A percentile compares a stretch with the other conserved stretches of the same genome.
phyloP scores from a whole-genome alignment of 805 yeast species.

The Lipomyces orientalis region DNA sequence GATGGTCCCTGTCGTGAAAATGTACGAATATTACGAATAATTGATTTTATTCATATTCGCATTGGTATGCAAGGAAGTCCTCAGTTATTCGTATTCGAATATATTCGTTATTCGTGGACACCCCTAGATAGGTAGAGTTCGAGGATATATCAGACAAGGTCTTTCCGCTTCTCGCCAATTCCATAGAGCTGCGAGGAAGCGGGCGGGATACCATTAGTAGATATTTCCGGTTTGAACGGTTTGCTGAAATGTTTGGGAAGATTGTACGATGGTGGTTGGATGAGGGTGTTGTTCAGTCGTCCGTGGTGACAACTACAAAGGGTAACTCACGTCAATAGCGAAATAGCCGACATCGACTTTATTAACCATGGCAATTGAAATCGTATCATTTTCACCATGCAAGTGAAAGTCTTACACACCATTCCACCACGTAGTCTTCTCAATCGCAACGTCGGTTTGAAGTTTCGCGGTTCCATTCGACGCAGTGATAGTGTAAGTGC shows the following conservation, averaged over 20 bases:
- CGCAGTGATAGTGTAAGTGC: conserved; percentile 47
- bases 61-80: too few relatives aligned
- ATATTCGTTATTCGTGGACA: too few relatives aligned
- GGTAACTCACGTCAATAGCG: not conserved
- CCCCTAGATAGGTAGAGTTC: too few relatives aligned
- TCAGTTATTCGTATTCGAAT: too few relatives aligned
- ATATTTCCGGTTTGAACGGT: conserved; percentile 20
- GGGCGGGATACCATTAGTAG: conserved; percentile 13
- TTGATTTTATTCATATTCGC: too few relatives aligned
- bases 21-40: too few relatives aligned
- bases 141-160: conserved; percentile 28
- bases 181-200: conserved; percentile 14
- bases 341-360: not conserved
- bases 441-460: not conserved
- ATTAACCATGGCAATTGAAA: too few relatives aligned
- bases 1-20: too few relatives aligned
- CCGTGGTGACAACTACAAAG: conserved; percentile 13
- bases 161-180: conserved; percentile 28
- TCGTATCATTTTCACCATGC: too few relatives aligned
- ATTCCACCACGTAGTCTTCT: conserved; percentile 17
- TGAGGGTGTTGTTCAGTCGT: conserved; percentile 18
- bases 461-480: conserved; percentile 23
- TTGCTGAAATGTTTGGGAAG: conserved; percentile 18
- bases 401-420: not conserved
- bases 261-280: conserved; percentile 31